Evolutionary conservation across 148 eudicot genomes (phyloP).

Genomic region (Chenopodium suecicum): DNA sequence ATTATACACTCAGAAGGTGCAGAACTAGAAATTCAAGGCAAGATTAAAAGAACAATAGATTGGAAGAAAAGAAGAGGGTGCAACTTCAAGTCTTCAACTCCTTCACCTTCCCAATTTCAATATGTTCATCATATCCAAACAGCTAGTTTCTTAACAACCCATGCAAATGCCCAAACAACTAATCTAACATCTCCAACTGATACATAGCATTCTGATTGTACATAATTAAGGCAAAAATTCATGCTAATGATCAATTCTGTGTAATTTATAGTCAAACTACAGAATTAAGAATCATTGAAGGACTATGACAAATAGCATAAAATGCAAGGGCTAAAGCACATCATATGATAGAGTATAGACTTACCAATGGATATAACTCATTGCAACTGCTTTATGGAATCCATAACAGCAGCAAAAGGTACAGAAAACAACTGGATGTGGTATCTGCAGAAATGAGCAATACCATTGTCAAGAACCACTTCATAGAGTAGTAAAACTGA

Average conservation of each 20-base stretch:
- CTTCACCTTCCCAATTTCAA: no score
- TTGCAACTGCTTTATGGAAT: neutral
- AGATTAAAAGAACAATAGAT: no score
- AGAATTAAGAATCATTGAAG: no score
- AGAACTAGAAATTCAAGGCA: no score
- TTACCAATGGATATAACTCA: neutral
- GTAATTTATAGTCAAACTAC: no score
- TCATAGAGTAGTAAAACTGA: conserved; percentile 43
- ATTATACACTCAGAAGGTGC: neutral
- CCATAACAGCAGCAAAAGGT: neutral
- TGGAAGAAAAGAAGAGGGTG: no score
- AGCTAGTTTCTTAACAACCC: no score
- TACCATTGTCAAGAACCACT: conserved; percentile 51
- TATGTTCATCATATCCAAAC: no score
- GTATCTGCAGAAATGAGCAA: conserved; percentile 55
- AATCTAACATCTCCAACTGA: no score
- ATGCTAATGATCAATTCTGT: neutral
- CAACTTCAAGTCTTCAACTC: no score
- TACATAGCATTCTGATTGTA: no score
- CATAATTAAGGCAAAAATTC: neutral
- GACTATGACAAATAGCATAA: neutral
- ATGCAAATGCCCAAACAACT: no score
- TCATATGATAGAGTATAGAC: neutral
- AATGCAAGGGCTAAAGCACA: neutral
- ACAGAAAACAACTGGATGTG: neutral